Evolutionary conservation across 441 rosid genomes (phyloP).

Genomic region (Theobroma grandiflorum): DNA sequence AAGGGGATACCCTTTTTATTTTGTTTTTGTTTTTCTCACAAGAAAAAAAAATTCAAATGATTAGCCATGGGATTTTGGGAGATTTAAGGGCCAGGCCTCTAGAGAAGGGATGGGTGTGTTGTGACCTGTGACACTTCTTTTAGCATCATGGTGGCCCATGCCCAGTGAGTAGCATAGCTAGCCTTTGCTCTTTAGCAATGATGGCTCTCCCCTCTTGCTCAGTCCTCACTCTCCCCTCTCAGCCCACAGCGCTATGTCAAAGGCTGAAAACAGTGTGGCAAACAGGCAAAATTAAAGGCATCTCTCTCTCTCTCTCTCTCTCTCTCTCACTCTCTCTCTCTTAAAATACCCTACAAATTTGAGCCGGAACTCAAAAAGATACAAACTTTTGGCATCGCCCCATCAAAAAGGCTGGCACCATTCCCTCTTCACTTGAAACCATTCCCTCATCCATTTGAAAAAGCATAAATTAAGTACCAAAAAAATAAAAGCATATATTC

Average conservation of each 20-base stretch:
- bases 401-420: constrained; percentile 31
- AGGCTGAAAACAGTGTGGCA: constrained; percentile 26
- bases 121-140: constrained; percentile 35
- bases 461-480: constrained; percentile 24
- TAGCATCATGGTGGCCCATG: constrained; percentile 53
- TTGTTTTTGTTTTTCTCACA: neutral
- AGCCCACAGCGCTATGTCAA: constrained; percentile 23
- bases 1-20: constrained; percentile 19
- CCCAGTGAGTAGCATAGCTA: constrained; percentile 26
- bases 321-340: neutral
- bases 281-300: constrained; percentile 24
- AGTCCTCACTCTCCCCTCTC: neutral
- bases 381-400: constrained; percentile 40
- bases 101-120: constrained; percentile 11
- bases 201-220: constrained; percentile 37
- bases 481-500: neutral
- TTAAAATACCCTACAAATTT: constrained; percentile 42
- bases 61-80: constrained; percentile 50
- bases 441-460: constrained; percentile 19
- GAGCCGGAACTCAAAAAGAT: constrained; percentile 45
- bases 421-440: constrained; percentile 16
- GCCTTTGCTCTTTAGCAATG: constrained; percentile 43
- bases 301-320: constrained; percentile 10
- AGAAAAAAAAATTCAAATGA: constrained; percentile 41
- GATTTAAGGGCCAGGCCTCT: constrained; percentile 28